phyloP scores from a whole-genome alignment of 2,329 filamentous ascomycete genomes.

The Sphaerulina vaccinii region DNA sequence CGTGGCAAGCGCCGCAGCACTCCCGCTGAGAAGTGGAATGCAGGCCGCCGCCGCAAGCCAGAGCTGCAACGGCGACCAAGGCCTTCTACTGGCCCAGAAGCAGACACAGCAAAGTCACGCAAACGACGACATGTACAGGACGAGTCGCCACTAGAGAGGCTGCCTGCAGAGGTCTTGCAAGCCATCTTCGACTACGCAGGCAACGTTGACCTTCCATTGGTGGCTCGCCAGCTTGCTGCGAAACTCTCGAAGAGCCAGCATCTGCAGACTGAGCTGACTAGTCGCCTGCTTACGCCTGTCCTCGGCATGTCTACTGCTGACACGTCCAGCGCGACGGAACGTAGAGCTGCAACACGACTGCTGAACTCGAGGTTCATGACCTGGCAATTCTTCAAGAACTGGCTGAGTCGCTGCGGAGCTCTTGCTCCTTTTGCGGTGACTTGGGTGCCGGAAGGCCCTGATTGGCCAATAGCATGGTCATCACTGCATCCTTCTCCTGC shows the following conservation, averaged over 20 bases:
- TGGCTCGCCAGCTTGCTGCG: constrained; percentile 30
- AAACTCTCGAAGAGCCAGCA: constrained; percentile 35
- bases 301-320: constrained; percentile 11
- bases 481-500: constrained; percentile 21
- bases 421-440: background rate
- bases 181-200: constrained; percentile 35
- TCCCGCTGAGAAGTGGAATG: constrained; percentile 31
- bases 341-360: constrained; percentile 30
- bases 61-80: constrained; percentile 18
- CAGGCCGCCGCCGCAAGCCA: constrained; percentile 27
- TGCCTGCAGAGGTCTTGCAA: constrained; percentile 39
- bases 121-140: background rate
- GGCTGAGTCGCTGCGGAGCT: constrained; percentile 21
- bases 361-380: constrained; percentile 38
- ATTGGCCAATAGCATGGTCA: constrained; percentile 20
- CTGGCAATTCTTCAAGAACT: constrained; percentile 35
- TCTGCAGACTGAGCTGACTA: constrained; percentile 32
- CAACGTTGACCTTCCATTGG: constrained; percentile 35
- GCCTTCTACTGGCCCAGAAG: background rate
- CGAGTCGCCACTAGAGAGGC: constrained; percentile 33
- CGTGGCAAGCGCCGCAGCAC: constrained; percentile 35
- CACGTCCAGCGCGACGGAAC: constrained; percentile 14
- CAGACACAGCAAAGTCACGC: constrained; percentile 14
- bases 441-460: background rate
- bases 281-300: constrained; percentile 26